These are phyloP conservation scores for Melanopsichium pennsylvanicum DNA, from an alignment of 1,284 basidiomycete species.

Conservation along the genomic window DNA sequence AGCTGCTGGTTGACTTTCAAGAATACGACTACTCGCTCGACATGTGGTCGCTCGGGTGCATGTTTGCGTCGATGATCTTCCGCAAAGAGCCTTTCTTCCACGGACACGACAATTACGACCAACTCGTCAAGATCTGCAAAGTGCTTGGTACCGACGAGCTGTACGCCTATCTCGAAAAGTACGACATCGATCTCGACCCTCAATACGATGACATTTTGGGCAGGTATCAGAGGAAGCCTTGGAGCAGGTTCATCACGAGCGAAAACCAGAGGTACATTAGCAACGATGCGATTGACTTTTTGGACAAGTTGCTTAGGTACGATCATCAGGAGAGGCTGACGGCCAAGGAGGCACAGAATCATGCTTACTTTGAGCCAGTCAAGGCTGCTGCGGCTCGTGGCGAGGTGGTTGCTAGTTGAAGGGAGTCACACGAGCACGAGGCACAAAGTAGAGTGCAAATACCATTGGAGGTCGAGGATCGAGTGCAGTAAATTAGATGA, in stretches of 20 bases:
- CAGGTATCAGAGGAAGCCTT: conserved; percentile 85
- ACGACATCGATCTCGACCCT: conserved; percentile 74
- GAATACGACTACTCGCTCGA: conserved; percentile 90
- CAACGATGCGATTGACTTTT: conserved; percentile 78
- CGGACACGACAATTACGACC: conserved; percentile 98
- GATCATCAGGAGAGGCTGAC: conserved; percentile 97
- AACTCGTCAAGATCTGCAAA: conserved; percentile 97
- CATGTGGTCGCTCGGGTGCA: conserved; percentile 98
- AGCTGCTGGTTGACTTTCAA: conserved; percentile 96
- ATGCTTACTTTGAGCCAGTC: conserved; percentile 63
- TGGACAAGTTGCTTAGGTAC: conserved; percentile 94
- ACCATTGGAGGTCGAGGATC: too few relatives aligned
- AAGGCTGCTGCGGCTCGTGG: conserved; percentile 44
- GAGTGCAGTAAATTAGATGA: too few relatives aligned
- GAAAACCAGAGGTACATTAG: conserved; percentile 97
- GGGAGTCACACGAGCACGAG: too few relatives aligned
- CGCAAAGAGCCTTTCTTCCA: conserved; percentile 99
- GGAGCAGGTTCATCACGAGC: conserved; percentile 68
- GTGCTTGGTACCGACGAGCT: conserved; percentile 96
- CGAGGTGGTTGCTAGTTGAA: conserved; percentile 39
- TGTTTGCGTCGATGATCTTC: conserved; percentile 89
- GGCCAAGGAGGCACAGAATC: conserved; percentile 70
- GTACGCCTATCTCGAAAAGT: conserved; percentile 72
- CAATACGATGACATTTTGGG: conserved; percentile 66
- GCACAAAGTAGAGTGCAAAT: too few relatives aligned